Evolutionary conservation across 202 grass and related monocot species (phyloP).

Genomic region (Thinopyrum obtusiflorum): DNA sequence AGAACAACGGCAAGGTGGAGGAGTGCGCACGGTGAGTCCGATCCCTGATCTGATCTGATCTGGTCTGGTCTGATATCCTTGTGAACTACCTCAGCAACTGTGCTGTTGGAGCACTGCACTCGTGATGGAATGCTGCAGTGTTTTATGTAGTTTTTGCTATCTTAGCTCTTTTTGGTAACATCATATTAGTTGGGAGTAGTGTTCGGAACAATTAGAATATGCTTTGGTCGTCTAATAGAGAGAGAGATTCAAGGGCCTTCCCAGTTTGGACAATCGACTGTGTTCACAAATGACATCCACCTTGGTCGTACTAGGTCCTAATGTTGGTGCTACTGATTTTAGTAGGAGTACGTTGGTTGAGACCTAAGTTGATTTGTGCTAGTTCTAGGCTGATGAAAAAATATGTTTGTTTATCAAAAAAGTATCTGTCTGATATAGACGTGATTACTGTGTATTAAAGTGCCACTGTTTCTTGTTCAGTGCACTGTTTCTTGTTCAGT

Average conservation of each 20-base stretch:
- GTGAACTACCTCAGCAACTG: not conserved
- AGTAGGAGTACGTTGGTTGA: not conserved
- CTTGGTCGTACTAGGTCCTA: not conserved
- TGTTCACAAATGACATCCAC: not conserved
- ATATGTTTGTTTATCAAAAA: not conserved
- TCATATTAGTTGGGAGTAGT: not conserved
- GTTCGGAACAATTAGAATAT: not conserved
- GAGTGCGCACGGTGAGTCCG: conserved; percentile 74
- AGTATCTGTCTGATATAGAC: not conserved
- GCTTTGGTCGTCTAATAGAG: not conserved
- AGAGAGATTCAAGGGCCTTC: not conserved
- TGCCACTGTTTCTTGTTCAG: conserved; percentile 27
- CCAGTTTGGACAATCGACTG: not conserved
- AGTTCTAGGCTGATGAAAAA: not conserved
- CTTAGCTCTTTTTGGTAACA: not conserved
- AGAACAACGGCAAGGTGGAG: conserved; percentile 83
- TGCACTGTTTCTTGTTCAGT: conserved; percentile 33
- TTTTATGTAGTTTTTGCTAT: conserved; percentile 6
- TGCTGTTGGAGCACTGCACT: not conserved
- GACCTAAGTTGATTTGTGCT: not conserved
- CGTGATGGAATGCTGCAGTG: not conserved
- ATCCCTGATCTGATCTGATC: not conserved
- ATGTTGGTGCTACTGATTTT: not conserved
- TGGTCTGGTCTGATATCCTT: not conserved
- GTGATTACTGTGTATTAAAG: not conserved